Conservation (phyloP, 2,329 filamentous ascomycete genomes). For the Xenoacremonium recifei region DNA sequence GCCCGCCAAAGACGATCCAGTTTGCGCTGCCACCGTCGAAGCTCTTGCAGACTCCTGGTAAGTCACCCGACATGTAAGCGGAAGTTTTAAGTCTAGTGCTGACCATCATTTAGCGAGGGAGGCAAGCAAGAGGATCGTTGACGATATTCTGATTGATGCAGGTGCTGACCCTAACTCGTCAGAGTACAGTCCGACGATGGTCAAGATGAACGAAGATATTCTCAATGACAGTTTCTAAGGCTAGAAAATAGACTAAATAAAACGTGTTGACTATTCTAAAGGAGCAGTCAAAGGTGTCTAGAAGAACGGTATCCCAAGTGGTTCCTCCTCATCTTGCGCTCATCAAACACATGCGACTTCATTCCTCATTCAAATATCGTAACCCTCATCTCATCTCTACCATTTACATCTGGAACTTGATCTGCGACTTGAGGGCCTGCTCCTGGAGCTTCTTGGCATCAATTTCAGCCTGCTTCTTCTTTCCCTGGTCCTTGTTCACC, state of each 20-base stretch:
- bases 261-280: too few species aligned
- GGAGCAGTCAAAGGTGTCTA: too few species aligned
- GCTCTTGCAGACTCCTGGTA: slow-evolving; percentile 77
- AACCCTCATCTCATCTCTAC: neutral
- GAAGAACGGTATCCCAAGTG: too few species aligned
- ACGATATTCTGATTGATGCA: slow-evolving; percentile 74
- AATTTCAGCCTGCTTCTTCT: slow-evolving; percentile 11
- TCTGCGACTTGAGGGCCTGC: slow-evolving; percentile 27
- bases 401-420: slow-evolving; percentile 26
- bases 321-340: too few species aligned
- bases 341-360: too few species aligned
- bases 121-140: slow-evolving; percentile 77
- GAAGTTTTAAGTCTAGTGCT: slow-evolving; percentile 7
- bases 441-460: slow-evolving; percentile 25
- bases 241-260: neutral
- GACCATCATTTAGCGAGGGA: slow-evolving; percentile 58
- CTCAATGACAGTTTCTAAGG: slow-evolving; percentile 60
- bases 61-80: slow-evolving; percentile 22
- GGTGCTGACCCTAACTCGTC: slow-evolving; percentile 58
- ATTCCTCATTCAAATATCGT: too few species aligned
- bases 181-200: slow-evolving; percentile 64
- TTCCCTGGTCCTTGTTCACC: slow-evolving; percentile 14
- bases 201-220: slow-evolving; percentile 63
- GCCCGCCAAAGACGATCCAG: slow-evolving; percentile 90
- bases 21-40: slow-evolving; percentile 77